Conservation (phyloP, 108 stramenopile species). For the Nannochloropsis oceanica region DNA sequence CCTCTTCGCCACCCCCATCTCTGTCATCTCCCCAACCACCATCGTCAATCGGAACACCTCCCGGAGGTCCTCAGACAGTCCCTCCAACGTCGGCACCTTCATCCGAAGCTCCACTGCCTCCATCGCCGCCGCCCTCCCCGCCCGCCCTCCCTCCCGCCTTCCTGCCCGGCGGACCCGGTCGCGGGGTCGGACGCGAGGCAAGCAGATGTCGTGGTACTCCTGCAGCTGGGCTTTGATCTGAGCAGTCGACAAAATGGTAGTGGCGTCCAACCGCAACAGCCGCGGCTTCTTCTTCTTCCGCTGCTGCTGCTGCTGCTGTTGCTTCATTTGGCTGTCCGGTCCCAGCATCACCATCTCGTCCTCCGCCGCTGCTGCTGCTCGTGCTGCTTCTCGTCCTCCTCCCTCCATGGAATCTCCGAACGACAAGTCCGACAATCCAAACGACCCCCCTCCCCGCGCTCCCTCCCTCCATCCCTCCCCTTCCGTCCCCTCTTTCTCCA, state of each 20-base stretch:
- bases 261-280: background rate
- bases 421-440: background rate
- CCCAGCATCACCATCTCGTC: too few relatives aligned
- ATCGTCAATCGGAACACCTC: background rate
- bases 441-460: background rate
- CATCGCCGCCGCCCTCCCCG: background rate
- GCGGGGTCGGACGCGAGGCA: background rate
- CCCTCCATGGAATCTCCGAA: background rate
- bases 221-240: background rate
- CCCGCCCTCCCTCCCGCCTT: background rate
- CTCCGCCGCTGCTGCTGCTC: background rate
- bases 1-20: background rate
- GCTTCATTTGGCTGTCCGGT: too few relatives aligned
- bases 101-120: background rate
- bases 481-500: slow-evolving; percentile 42
- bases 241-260: background rate
- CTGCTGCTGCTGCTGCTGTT: background rate
- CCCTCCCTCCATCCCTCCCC: slow-evolving; percentile 11
- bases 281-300: background rate
- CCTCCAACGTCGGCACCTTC: background rate
- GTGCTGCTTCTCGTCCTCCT: background rate
- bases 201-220: background rate
- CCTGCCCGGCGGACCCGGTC: background rate
- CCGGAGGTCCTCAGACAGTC: background rate
- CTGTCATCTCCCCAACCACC: background rate